Percentiles rank a stretch among this genome's conserved stretches.
Conservation (phyloP, 805 yeast genomes). For the Wickerhamiella dianesei region DNA sequence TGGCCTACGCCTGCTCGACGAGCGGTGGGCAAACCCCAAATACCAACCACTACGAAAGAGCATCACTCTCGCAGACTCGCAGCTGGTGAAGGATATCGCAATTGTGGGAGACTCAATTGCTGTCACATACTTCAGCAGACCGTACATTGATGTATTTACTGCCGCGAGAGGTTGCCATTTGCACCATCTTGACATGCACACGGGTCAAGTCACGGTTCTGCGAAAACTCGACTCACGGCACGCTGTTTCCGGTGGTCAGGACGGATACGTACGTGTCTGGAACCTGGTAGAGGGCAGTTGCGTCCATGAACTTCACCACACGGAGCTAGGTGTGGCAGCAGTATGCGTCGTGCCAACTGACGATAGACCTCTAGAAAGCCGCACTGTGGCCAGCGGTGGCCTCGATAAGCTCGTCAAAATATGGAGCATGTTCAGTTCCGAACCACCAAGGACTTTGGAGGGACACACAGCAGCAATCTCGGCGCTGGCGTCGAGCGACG, state of each 20-base stretch:
- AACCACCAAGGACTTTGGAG: slow-evolving; percentile 42
- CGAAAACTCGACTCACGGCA: not conserved
- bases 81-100: not conserved
- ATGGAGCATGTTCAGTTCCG: slow-evolving; percentile 64
- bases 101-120: not conserved
- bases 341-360: not conserved
- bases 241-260: not conserved
- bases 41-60: slow-evolving; percentile 35
- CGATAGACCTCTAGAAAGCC: slow-evolving; percentile 52
- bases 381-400: slow-evolving; percentile 85
- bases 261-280: not conserved
- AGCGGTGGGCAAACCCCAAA: slow-evolving; percentile 24
- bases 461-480: slow-evolving; percentile 98
- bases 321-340: not conserved
- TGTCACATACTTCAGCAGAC: not conserved
- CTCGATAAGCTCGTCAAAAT: slow-evolving; percentile 64
- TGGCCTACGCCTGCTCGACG: slow-evolving; percentile 26
- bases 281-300: not conserved
- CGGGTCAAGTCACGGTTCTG: not conserved
- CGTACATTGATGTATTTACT: not conserved
- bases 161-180: not conserved
- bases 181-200: not conserved
- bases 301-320: not conserved
- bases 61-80: slow-evolving; percentile 75
- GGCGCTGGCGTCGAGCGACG: slow-evolving; percentile 80